Evolutionary conservation across 2,329 filamentous ascomycete species (phyloP).

Genomic region (Chrysosporium queenslandicum): DNA sequence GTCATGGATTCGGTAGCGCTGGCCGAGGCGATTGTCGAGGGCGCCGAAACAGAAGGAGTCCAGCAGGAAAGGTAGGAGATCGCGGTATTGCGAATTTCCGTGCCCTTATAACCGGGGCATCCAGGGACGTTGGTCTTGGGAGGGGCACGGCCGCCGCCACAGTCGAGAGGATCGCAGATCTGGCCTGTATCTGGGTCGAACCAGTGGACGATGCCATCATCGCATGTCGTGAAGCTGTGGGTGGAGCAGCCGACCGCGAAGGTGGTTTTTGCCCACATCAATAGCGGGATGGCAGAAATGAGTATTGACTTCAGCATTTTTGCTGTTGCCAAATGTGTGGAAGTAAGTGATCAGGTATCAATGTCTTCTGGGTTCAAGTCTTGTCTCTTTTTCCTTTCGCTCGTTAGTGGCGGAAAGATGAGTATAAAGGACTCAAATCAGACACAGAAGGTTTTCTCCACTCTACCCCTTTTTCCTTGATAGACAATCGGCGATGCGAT

Average conservation of each 20-base stretch:
- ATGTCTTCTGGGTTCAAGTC: no score
- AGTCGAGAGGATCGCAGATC: conserved; percentile 55
- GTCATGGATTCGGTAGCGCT: background rate
- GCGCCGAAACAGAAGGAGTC: background rate
- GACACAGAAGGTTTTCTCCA: no score
- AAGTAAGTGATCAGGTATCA: no score
- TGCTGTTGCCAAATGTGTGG: no score
- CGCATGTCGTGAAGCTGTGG: background rate
- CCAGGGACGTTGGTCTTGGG: conserved; percentile 55
- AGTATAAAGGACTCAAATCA: no score
- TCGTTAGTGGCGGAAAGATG: background rate
- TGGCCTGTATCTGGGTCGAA: conserved; percentile 50
- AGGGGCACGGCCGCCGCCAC: conserved; percentile 56
- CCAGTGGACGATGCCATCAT: conserved; percentile 1
- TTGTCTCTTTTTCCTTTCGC: background rate
- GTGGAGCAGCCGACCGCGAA: background rate
- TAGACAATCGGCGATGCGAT: no score
- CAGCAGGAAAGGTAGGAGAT: background rate
- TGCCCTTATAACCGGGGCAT: conserved; percentile 24
- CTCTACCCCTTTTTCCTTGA: no score
- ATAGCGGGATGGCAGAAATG: background rate
- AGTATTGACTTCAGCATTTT: background rate
- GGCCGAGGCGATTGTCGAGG: background rate
- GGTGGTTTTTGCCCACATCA: background rate
- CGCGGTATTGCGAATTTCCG: background rate